Evolutionary conservation across 1,139 yeast genomes (phyloP), one percentile per base, ranked within the genome.

Genomic region (Pneumocystis jirovecii): DNA sequence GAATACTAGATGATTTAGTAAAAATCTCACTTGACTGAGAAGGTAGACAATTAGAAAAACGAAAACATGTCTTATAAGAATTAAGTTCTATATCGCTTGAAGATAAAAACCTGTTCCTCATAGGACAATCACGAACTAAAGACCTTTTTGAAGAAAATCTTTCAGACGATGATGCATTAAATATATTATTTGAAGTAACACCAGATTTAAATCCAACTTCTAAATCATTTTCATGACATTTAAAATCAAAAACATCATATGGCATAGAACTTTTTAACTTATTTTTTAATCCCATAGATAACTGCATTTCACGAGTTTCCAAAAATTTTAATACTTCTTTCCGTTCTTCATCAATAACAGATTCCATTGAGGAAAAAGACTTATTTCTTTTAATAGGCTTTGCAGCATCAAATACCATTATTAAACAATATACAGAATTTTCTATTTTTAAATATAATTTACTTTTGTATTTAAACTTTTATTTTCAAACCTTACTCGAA

Each of bases 291-390:
- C 65, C 62, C n/a, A 45, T 62, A 37, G 68, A 62, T 31, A 64
- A 64, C 25, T 37, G 64, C n/a, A 63, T 60, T 59, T 64, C 63
- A 37, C 61, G 44, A 17, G 45, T 60, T 50, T 64, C 63, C 56
- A 78, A 71, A 34, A 76, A 72, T 66, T 75, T 75, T 25, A 79
- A 71, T 64, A 80, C 76, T 61, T 76, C 74, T 37, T 73, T 72
- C 61, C 80, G 74, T 68, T 80, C 82, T 65, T 79, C 81, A 66
- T 80, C 81, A 42, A 79, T 68, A 10, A 81, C 81, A 31, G 80
- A 77, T 69, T 79, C 81, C 39, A 80, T 69, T 5, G 82, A 80
- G 82, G 79, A 79, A 61, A 59, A 63, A 21, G 31, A 50, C 37
- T 61, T 39, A 42, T 61, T 25, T 39, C 21, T 29, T 19, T 45